Evolutionary conservation across 345 rosid species (phyloP).

Genomic region (Syzygium aromaticum): DNA sequence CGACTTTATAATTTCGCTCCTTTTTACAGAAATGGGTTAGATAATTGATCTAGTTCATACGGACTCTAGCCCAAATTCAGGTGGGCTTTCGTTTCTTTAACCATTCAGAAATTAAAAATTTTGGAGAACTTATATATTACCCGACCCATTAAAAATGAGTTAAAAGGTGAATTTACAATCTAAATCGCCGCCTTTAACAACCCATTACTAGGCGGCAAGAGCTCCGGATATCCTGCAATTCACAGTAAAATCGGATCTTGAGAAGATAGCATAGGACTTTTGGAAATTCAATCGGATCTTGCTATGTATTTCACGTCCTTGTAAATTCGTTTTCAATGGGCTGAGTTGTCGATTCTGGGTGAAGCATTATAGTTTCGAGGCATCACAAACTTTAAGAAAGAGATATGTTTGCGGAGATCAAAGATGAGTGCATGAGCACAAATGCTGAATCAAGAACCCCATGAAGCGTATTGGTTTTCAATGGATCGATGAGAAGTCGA

Average conservation of each 20-base stretch:
- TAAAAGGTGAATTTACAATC: background rate
- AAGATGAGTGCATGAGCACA: background rate
- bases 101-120: background rate
- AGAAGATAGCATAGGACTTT: background rate
- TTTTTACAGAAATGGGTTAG: background rate
- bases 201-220: background rate
- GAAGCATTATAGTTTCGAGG: background rate
- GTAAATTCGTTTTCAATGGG: background rate
- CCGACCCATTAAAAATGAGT: background rate
- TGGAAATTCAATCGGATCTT: background rate
- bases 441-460: background rate
- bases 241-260: background rate
- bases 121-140: background rate
- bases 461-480: background rate
- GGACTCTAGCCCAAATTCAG: background rate
- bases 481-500: background rate
- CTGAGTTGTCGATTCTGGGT: background rate
- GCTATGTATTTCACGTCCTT: background rate
- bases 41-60: background rate
- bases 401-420: background rate
- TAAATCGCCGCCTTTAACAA: background rate
- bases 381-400: background rate
- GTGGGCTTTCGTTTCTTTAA: background rate
- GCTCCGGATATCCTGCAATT: background rate
- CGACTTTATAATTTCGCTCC: background rate